Evolutionary conservation across 1,139 yeast genomes (phyloP).

Genomic region (Saccharomycopsis hybrid): DNA sequence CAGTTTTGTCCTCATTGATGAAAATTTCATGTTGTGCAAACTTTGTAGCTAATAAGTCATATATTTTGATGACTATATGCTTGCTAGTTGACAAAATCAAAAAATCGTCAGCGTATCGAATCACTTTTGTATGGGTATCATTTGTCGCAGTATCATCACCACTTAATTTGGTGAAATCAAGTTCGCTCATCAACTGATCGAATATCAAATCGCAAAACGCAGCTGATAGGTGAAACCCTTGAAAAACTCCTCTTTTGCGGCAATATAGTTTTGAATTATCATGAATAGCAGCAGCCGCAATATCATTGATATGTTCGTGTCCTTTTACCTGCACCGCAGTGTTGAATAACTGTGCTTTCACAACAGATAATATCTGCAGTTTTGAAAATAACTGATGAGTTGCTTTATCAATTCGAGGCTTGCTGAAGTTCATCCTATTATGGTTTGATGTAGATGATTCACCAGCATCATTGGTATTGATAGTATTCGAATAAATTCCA

Average conservation of each 20-base stretch:
- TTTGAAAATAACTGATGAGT: constrained; percentile 19
- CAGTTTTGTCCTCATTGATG: constrained; percentile 53
- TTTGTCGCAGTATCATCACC: constrained; percentile 24
- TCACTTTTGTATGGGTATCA: constrained; percentile 30
- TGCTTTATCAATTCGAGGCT: background rate
- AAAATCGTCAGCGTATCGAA: constrained; percentile 85
- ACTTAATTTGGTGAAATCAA: constrained; percentile 25
- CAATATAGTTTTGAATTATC: constrained; percentile 25
- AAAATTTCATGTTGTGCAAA: constrained; percentile 46
- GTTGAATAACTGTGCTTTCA: constrained; percentile 36
- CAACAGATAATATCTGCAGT: constrained; percentile 29
- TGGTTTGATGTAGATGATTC: no score
- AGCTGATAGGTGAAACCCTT: constrained; percentile 78
- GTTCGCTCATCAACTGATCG: constrained; percentile 45
- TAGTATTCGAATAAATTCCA: background rate
- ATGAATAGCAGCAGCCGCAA: no score
- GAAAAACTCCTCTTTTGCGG: constrained; percentile 70
- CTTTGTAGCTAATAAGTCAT: constrained; percentile 27
- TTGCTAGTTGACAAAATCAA: constrained; percentile 38
- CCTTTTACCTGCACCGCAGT: constrained; percentile 34
- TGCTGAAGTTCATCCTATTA: background rate
- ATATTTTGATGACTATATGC: background rate
- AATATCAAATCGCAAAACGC: constrained; percentile 71
- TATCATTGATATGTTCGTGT: constrained; percentile 11
- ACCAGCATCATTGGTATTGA: no score